These are phyloP conservation scores for Lentinula edodes DNA, from an alignment of 768 basidiomycete species.

Conservation along the genomic window DNA sequence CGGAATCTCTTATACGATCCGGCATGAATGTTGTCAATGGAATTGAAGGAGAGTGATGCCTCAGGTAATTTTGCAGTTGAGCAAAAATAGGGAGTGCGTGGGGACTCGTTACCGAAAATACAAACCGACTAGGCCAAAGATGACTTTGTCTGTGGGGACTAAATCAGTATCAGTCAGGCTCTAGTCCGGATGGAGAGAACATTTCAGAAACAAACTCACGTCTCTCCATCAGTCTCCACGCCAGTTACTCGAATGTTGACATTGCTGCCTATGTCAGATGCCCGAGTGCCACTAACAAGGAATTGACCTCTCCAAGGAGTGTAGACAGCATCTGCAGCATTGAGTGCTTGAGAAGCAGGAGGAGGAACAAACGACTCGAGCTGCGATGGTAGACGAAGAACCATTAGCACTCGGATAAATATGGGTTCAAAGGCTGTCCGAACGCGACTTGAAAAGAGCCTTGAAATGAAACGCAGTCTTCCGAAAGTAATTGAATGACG, in stretches of 20 bases:
- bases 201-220: constrained; percentile 36
- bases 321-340: constrained; percentile 11
- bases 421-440: not conserved
- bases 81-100: constrained; percentile 34
- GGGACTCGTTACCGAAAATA: constrained; percentile 37
- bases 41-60: constrained; percentile 16
- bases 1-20: constrained; percentile 47
- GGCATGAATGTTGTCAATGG: constrained; percentile 61
- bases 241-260: constrained; percentile 56
- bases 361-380: constrained; percentile 55
- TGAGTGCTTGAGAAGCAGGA: constrained; percentile 21
- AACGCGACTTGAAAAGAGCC: not conserved
- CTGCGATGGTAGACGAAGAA: constrained; percentile 58
- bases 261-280: constrained; percentile 39
- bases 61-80: constrained; percentile 2
- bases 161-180: constrained; percentile 7
- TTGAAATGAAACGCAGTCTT: not conserved
- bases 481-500: not conserved
- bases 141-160: constrained; percentile 36
- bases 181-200: not conserved
- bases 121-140: constrained; percentile 45
- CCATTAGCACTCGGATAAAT: constrained; percentile 29
- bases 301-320: constrained; percentile 57
- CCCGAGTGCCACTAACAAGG: constrained; percentile 42
- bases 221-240: constrained; percentile 68